A percentile compares a stretch with the other conserved stretches of the same genome.
phyloP scores from a whole-genome alignment of 208 protist species.

The Phytomonas sp. region DNA sequence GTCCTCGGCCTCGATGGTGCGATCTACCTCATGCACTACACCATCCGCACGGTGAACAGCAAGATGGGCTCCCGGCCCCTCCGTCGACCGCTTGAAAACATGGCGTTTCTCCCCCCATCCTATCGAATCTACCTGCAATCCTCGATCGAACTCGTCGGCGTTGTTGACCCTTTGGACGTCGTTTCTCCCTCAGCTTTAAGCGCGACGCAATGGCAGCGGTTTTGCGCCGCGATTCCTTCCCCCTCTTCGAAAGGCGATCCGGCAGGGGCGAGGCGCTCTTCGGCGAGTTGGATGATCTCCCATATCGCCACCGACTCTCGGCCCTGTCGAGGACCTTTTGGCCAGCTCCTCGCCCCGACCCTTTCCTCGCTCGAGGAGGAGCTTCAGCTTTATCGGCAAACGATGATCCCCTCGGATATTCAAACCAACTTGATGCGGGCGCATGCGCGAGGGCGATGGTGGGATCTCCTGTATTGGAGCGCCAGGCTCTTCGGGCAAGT shows the following conservation, averaged over 20 bases:
- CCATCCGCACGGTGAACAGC: constrained; percentile 52
- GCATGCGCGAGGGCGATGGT: neutral
- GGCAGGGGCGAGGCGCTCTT: neutral
- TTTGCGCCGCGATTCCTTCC: neutral
- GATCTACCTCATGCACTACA: constrained; percentile 45
- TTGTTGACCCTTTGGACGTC: neutral
- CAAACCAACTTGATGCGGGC: neutral
- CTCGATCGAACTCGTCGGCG: constrained; percentile 18
- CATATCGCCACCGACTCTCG: constrained; percentile 17
- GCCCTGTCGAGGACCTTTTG: constrained; percentile 73
- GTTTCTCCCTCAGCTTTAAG: neutral
- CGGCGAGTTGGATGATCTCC: constrained; percentile 36
- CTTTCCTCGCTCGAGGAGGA: constrained; percentile 48
- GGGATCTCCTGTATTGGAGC: neutral
- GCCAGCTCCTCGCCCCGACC: constrained; percentile 49
- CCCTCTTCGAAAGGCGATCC: neutral
- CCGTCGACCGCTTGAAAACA: constrained; percentile 57
- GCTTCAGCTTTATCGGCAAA: constrained; percentile 59
- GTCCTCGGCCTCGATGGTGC: constrained; percentile 43
- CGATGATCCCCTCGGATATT: constrained; percentile 51
- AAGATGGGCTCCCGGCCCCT: constrained; percentile 40
- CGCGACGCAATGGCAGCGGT: neutral
- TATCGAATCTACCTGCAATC: constrained; percentile 69
- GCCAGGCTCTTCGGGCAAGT: constrained; percentile 49
- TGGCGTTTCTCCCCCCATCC: constrained; percentile 62